Conservation (phyloP, 1,284 basidiomycete genomes). For the Microbotryum scabiosae region DNA sequence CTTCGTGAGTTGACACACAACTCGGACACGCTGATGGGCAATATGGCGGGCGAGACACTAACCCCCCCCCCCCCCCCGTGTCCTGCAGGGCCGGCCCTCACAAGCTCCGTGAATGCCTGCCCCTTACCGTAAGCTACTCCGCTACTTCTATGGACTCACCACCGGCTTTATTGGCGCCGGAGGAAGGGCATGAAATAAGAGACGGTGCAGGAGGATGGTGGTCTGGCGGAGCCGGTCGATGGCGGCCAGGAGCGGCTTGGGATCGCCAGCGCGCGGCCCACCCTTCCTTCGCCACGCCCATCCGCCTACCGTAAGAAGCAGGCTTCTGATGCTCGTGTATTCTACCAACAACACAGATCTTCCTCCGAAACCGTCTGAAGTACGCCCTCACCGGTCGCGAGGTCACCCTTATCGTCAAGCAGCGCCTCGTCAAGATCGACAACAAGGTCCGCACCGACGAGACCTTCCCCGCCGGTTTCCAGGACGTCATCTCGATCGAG, state of each 20-base stretch:
- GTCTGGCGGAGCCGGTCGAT: neutral
- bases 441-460: constrained; percentile 96
- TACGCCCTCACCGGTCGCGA: constrained; percentile 96
- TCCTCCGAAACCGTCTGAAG: constrained; percentile 98
- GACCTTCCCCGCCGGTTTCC: constrained; percentile 94
- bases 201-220: neutral
- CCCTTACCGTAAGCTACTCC: constrained; percentile 40
- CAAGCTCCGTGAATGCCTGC: constrained; percentile 94
- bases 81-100: constrained; percentile 96
- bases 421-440: constrained; percentile 98
- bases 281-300: neutral
- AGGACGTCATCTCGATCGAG: constrained; percentile 96
- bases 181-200: neutral
- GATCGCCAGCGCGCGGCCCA: neutral
- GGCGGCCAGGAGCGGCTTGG: neutral
- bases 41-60: neutral
- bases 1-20: neutral
- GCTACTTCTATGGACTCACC: neutral
- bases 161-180: neutral
- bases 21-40: neutral
- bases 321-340: neutral
- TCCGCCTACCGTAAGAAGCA: neutral
- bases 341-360: constrained; percentile 64
- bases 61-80: constrained; percentile 50
- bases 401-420: constrained; percentile 88